Base-by-base conservation (phyloP, 768 basidiomycete species). In the Boletellus ananas region DNA sequence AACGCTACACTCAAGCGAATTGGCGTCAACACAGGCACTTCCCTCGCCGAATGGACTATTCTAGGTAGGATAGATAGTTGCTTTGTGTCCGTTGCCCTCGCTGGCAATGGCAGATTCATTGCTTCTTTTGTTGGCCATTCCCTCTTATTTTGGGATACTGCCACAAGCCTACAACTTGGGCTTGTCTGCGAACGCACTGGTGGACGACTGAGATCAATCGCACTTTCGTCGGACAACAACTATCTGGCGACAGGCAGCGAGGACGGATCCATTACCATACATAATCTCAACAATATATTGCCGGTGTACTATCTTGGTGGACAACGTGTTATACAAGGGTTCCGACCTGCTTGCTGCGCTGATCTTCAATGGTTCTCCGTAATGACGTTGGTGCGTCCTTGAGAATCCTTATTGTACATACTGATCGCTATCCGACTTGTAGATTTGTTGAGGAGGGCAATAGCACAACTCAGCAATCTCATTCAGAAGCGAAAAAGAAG, bases 91-190 rank as follows among this genome's bases (percentile, higher is more conserved):
- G n/a, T 47, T 31, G 46, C 46, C n/a, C 31, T 47, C 1, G 38
- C 46, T 7, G 33, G 46, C 9, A 47, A 47, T 16, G 46, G 46
- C 31, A 47, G n/a, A 44, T 50, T 51, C 14, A 38, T 55, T 16
- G 45, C 31, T 3, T 25, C 53, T 8, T 55, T 25, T 12, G 25
- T 47, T 10, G 52, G 49, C 9, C 29, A 17, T 12, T 21, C 18
- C 31, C 20, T 57, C 16, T 57, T 49, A 2, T n/a, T 57, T 18
- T 55, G 53, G 56, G 56, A 57, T 33, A 7, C 53, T 12, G 42
- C 45, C 2, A 54, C 53, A 13, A 23, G 34, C 17, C 34, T 42
- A 2, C 39, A 18, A 21, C 10, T 39, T 39, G 43, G 52, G 34
- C 44, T 49, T 37, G 31, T 45, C 14, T 43, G 45, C 16, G 47